phyloP scores from a whole-genome alignment of 2,329 filamentous ascomycete species.

The Chalaropsis ovoidea region DNA sequence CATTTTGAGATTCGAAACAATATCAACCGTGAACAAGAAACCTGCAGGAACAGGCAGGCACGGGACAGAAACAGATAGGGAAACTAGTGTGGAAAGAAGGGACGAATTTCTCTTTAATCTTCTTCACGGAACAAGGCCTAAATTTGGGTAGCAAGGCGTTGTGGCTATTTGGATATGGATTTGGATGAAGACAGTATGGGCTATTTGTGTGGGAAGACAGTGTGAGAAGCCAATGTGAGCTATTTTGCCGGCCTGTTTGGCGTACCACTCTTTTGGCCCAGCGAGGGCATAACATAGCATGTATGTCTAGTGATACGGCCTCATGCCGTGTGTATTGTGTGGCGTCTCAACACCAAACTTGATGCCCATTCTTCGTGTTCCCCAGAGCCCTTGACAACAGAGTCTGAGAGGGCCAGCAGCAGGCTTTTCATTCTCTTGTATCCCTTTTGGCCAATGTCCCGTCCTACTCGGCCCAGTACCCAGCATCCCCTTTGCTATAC shows the following conservation, averaged over 20 bases:
- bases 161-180: too few species aligned
- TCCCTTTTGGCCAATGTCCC: background rate
- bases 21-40: slow-evolving; percentile 1
- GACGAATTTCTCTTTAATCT: background rate
- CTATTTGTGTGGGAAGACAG: too few species aligned
- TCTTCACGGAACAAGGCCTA: background rate
- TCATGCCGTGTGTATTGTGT: background rate
- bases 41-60: background rate
- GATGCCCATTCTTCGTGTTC: background rate
- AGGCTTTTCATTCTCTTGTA: background rate
- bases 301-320: background rate
- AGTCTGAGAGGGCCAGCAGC: background rate
- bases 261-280: background rate
- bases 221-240: too few species aligned
- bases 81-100: slow-evolving; percentile 4
- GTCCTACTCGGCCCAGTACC: too few species aligned
- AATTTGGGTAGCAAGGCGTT: background rate
- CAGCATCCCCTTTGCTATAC: too few species aligned
- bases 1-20: slow-evolving; percentile 13
- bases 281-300: background rate
- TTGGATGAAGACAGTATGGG: too few species aligned
- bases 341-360: background rate
- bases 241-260: background rate
- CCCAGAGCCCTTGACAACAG: background rate
- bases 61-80: background rate